Evolutionary conservation across 352 stramenopile genomes (phyloP).

Genomic region (Phytophthora citrophthora): DNA sequence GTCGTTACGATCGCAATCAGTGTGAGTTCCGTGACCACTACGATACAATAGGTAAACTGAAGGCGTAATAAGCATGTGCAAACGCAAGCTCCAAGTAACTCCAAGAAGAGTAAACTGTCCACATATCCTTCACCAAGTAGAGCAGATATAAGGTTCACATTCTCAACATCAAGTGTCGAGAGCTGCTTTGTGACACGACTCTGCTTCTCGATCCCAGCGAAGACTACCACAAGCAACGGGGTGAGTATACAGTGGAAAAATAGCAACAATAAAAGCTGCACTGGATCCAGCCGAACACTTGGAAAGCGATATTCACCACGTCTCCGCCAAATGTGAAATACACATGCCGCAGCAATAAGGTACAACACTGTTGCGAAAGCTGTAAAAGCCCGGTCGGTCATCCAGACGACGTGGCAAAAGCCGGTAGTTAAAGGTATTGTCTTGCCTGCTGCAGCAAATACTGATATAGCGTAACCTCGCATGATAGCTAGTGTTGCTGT

Average conservation of each 20-base stretch:
- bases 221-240: conserved; percentile 42
- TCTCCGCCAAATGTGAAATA: conserved; percentile 37
- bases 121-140: conserved; percentile 48
- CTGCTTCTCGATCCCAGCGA: conserved; percentile 49
- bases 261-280: conserved; percentile 51
- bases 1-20: conserved; percentile 40
- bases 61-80: conserved; percentile 53
- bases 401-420: conserved; percentile 27
- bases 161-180: conserved; percentile 11
- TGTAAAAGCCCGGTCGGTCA: conserved; percentile 30
- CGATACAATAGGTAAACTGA: conserved; percentile 60
- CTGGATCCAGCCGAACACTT: conserved; percentile 38
- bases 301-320: conserved; percentile 40
- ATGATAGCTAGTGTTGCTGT: conserved; percentile 27
- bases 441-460: conserved; percentile 14
- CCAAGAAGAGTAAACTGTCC: conserved; percentile 52
- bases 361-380: conserved; percentile 38
- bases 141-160: conserved; percentile 16
- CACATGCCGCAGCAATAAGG: conserved; percentile 26
- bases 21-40: conserved; percentile 48
- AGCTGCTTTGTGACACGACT: conserved; percentile 19
- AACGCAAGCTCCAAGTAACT: conserved; percentile 44
- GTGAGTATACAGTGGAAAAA: conserved; percentile 53
- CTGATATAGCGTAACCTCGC: conserved; percentile 12
- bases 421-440: conserved; percentile 1